Evolutionary conservation across 2,329 filamentous ascomycete species (phyloP).

Genomic region (Penicillium sp.): DNA sequence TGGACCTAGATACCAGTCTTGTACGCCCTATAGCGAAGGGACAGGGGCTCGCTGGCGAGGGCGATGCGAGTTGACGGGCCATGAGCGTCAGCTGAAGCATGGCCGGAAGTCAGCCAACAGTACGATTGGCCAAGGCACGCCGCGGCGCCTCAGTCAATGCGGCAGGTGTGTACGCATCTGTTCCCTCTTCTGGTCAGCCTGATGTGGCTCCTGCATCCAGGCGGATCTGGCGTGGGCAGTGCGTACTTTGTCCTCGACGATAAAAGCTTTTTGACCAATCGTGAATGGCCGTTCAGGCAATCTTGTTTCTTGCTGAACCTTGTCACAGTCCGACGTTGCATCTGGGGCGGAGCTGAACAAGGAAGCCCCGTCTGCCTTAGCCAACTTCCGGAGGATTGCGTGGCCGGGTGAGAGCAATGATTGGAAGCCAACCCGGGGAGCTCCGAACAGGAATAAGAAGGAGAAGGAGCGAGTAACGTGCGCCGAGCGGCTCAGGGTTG

Average conservation of each 20-base stretch:
- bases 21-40: not conserved
- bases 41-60: not conserved
- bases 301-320: too few species aligned
- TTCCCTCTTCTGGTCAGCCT: not conserved
- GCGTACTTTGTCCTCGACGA: not conserved
- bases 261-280: not conserved
- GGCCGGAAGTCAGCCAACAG: not conserved
- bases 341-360: too few species aligned
- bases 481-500: too few species aligned
- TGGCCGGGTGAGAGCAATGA: too few species aligned
- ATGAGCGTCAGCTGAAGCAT: not conserved
- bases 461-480: too few species aligned
- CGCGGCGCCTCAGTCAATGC: not conserved
- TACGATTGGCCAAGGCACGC: not conserved
- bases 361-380: too few species aligned
- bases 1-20: not conserved
- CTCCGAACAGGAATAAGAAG: too few species aligned
- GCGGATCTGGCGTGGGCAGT: not conserved
- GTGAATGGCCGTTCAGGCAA: too few species aligned
- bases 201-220: not conserved
- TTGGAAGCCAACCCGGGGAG: too few species aligned
- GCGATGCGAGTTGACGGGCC: not conserved
- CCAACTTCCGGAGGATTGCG: too few species aligned
- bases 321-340: too few species aligned
- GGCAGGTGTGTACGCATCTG: not conserved